Conservation (phyloP, 163 green algal species). For the Chlorella variabilis region DNA sequence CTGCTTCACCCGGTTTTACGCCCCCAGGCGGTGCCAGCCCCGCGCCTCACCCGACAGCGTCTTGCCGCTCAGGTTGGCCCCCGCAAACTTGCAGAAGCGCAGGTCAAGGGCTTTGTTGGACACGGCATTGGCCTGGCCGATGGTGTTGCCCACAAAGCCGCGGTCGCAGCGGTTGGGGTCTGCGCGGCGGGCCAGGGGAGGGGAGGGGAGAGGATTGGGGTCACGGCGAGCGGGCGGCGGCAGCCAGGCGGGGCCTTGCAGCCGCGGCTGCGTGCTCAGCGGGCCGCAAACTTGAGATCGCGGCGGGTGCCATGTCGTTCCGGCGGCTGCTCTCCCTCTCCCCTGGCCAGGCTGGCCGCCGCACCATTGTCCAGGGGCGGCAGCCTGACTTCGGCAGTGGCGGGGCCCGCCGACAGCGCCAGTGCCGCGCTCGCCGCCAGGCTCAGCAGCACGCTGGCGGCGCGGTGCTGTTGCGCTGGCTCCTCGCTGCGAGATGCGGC, state of each 20-base stretch:
- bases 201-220: neutral
- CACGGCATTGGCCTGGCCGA: constrained; percentile 95
- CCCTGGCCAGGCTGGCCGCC: neutral
- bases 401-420: constrained; percentile 19
- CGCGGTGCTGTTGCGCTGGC: neutral
- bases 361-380: constrained; percentile 46
- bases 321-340: no score
- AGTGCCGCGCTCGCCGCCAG: constrained; percentile 30
- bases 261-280: no score
- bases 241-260: no score
- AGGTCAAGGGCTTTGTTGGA: constrained; percentile 93
- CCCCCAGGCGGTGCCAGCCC: no score
- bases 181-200: neutral
- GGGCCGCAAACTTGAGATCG: no score
- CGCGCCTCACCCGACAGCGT: constrained; percentile 88
- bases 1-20: no score
- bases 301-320: no score
- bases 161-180: constrained; percentile 92
- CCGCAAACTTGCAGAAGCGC: constrained; percentile 82
- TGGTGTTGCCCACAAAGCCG: constrained; percentile 93
- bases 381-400: constrained; percentile 34
- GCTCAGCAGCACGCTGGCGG: constrained; percentile 4
- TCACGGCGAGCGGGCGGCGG: no score
- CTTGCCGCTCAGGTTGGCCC: constrained; percentile 82
- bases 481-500: neutral